Evolutionary conservation across 441 rosid species (phyloP).

Genomic region (Biscutella auriculata): DNA sequence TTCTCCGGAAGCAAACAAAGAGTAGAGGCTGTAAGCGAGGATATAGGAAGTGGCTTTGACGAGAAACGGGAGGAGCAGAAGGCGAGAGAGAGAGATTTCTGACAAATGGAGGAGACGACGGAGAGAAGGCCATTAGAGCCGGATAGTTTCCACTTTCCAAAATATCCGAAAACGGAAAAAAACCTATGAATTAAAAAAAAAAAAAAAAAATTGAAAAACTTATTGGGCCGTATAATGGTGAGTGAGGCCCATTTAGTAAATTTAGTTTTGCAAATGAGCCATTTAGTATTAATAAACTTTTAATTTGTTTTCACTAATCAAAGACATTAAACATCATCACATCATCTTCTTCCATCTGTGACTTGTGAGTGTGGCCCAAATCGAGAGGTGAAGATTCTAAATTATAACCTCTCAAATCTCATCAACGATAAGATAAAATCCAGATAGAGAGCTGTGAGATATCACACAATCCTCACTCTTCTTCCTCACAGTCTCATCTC

Average conservation of each 20-base stretch:
- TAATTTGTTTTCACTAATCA: no score
- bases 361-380: slow-evolving; percentile 3
- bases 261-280: neutral
- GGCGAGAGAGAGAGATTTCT: slow-evolving; percentile 12
- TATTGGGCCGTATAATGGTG: neutral
- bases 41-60: slow-evolving; percentile 4
- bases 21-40: neutral
- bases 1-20: slow-evolving; percentile 1
- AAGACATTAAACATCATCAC: no score
- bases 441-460: neutral
- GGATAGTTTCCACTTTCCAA: no score
- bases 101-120: slow-evolving; percentile 11
- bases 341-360: no score
- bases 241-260: neutral
- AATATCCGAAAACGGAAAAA: no score
- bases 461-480: slow-evolving; percentile 15
- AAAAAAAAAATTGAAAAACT: no score
- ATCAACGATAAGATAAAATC: slow-evolving; percentile 41
- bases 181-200: no score
- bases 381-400: neutral
- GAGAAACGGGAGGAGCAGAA: neutral
- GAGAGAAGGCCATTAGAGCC: slow-evolving; percentile 17
- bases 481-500: slow-evolving; percentile 1
- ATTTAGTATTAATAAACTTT: no score
- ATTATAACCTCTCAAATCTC: slow-evolving; percentile 41